Evolutionary conservation across 495 filamentous ascomycete genomes (phyloP).

Genomic region (Lineolata rhizophorae): DNA sequence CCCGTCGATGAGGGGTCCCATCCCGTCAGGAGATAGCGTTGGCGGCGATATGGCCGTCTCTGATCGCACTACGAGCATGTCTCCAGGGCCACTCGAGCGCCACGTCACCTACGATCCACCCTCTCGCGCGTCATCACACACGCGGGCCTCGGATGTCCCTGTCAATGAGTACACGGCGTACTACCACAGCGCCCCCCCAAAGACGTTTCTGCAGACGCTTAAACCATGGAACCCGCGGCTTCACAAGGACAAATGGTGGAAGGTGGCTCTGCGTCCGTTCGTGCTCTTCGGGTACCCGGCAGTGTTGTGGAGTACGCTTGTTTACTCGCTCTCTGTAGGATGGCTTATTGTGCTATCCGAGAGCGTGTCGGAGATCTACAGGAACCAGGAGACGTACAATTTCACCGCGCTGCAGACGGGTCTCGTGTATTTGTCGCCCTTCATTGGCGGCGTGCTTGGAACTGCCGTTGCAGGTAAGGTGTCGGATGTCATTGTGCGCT

Average conservation of each 20-base stretch:
- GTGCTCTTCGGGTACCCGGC: slow-evolving; percentile 73
- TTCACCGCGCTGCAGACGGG: slow-evolving; percentile 66
- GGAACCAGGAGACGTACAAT: slow-evolving; percentile 39
- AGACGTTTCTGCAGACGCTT: slow-evolving; percentile 49
- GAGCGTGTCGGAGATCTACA: slow-evolving; percentile 57
- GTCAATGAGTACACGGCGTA: no score
- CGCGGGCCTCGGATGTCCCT: no score
- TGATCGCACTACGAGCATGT: no score
- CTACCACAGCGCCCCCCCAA: no score
- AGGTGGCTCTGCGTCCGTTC: slow-evolving; percentile 55
- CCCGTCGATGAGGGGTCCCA: no score
- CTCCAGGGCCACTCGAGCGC: no score
- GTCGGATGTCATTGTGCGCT: slow-evolving; percentile 61
- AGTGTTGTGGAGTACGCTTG: slow-evolving; percentile 71
- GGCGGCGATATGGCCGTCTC: no score
- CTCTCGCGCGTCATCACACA: no score
- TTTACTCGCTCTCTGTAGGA: slow-evolving; percentile 78
- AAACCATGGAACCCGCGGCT: slow-evolving; percentile 58
- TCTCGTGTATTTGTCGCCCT: slow-evolving; percentile 74
- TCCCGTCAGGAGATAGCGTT: no score
- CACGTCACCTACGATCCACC: no score
- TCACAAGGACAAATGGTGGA: slow-evolving; percentile 54
- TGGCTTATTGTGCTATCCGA: slow-evolving; percentile 94
- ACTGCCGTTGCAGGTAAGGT: slow-evolving; percentile 80
- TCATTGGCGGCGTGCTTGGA: slow-evolving; percentile 72